Conservation (phyloP, 176 grass and related monocot genomes). For the Aegilops longissima region DNA sequence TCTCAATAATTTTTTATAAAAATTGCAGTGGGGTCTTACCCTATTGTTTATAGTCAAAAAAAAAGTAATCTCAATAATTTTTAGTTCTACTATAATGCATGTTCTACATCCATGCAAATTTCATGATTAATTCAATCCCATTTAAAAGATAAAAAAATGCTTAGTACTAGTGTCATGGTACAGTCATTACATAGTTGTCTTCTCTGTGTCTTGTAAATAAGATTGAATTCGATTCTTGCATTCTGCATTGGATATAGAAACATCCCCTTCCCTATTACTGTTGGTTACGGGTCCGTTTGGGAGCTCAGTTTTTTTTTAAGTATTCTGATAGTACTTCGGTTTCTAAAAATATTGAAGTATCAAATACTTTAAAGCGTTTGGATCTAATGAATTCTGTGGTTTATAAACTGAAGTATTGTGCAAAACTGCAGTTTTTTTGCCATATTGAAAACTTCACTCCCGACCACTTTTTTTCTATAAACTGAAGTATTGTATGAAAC, state of each 20-base stretch:
- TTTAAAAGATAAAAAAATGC: background rate
- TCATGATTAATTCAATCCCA: background rate
- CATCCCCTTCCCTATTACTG: background rate
- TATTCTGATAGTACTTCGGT: too few relatives aligned
- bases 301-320: background rate
- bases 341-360: too few relatives aligned
- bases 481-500: too few relatives aligned
- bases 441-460: too few relatives aligned
- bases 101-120: too few relatives aligned
- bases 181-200: background rate
- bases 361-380: too few relatives aligned
- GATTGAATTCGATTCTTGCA: background rate
- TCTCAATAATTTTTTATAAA: background rate
- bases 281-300: background rate
- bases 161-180: background rate
- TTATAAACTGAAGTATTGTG: too few relatives aligned
- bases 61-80: background rate
- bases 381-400: too few relatives aligned
- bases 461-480: too few relatives aligned
- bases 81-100: background rate
- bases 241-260: background rate
- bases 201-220: background rate
- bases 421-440: too few relatives aligned
- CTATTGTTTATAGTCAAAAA: too few relatives aligned
- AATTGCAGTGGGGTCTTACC: too few relatives aligned